Base-by-base conservation (phyloP, 176 grass and related monocot genomes). In the Oryza rufipogon region DNA sequence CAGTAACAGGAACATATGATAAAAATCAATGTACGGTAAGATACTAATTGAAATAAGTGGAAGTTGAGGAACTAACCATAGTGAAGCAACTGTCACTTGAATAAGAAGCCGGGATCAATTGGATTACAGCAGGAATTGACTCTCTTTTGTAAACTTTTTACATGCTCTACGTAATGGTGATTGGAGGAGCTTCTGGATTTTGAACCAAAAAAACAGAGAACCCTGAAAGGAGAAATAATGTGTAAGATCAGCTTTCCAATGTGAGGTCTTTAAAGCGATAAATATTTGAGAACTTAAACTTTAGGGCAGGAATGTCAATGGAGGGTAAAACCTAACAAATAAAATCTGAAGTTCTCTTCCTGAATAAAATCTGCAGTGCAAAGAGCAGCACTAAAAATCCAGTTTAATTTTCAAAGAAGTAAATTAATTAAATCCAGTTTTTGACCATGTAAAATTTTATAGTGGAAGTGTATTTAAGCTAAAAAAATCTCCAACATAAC, bases 161-260 rank as follows among this genome's bases (percentile, higher is more conserved):
- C 54, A 58, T 58, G 54, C 5, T 58, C 54, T n/a, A 58, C n/a
- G 16, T 8, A n/a, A 58, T 58, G 6, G 56, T 60, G 56, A n/a
- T 60, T 60, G 56, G 19, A 3, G 16, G 51, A 19, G 16, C 16
- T 56, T 56, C 51, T 56, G 5, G 51, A 56, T 56, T 56, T 17
- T 56, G 0, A 56, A 56, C 51, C 30, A 32, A 56, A 56, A 56
- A 19, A 56, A 11, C 28, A 20, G n/a, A 13, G 52, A 28, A 26
- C 32, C 28, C 63, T 76, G 28, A 49, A 84, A 84, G 42, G 44
- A 84, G 39, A 66, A 49, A 84, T 38, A 47, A 30, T 83, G 47
- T 48, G 6, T 46, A 74, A 54, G n/a, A 14, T 9, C 41, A 11
- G 16, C 41, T 49, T 83, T 74, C 64, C 38, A 49, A 13, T 23